A percentile compares a stretch with the other conserved stretches of the same genome.
Evolutionary conservation across 1,284 basidiomycete species (phyloP).

Genomic region (Melampsora larici-populina): DNA sequence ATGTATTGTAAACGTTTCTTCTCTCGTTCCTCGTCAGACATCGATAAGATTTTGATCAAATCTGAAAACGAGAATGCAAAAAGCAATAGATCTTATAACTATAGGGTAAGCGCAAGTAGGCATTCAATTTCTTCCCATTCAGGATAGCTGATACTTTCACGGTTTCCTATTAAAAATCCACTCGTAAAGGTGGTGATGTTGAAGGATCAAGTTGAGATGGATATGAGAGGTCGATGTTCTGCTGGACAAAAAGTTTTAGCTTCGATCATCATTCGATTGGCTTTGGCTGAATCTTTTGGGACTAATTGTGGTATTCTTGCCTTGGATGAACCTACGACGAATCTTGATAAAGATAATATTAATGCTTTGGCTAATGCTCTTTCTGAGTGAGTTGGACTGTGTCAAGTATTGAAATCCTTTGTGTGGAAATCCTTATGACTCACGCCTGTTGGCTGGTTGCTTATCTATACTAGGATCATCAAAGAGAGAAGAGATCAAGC

Average conservation of each 20-base stretch:
- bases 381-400: conserved; percentile 69
- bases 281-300: conserved; percentile 93
- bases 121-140: neutral
- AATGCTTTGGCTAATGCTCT: conserved; percentile 86
- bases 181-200: conserved; percentile 82
- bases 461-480: conserved; percentile 66
- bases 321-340: conserved; percentile 96
- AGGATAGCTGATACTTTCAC: conserved; percentile 7
- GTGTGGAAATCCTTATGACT: conserved; percentile 37
- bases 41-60: conserved; percentile 92
- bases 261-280: conserved; percentile 98
- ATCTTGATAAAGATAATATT: conserved; percentile 93
- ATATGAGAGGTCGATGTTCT: conserved; percentile 97
- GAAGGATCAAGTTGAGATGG: conserved; percentile 98
- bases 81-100: conserved; percentile 93
- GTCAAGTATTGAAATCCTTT: neutral
- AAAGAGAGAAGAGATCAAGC: conserved; percentile 79
- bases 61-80: conserved; percentile 80
- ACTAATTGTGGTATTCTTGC: conserved; percentile 97
- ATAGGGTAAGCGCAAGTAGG: conserved; percentile 65
- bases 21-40: conserved; percentile 63
- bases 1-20: neutral
- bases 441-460: conserved; percentile 10
- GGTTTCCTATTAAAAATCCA: neutral
- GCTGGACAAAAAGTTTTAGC: conserved; percentile 99